These are phyloP conservation scores for Cryphonectria radicalis DNA, from an alignment of 2,329 filamentous ascomycete genomes.

Conservation along the genomic window DNA sequence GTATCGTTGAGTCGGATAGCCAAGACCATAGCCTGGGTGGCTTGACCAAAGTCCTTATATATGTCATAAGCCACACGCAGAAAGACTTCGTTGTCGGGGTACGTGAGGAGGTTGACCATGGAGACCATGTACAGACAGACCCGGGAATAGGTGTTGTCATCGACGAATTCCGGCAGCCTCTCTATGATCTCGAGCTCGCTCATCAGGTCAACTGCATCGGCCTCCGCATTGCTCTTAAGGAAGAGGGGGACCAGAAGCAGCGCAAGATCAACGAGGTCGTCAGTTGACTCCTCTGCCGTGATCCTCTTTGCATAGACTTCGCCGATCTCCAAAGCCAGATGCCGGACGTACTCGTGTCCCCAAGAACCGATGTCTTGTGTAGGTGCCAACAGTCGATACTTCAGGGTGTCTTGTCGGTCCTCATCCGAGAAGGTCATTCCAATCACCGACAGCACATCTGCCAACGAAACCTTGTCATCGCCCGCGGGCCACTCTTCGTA, in stretches of 20 bases:
- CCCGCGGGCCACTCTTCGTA: slow-evolving; percentile 89
- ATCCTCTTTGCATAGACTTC: slow-evolving; percentile 90
- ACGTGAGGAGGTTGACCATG: slow-evolving; percentile 97
- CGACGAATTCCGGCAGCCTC: slow-evolving; percentile 83
- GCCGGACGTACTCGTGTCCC: slow-evolving; percentile 98
- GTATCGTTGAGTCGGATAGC: slow-evolving; percentile 92
- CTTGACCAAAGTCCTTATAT: slow-evolving; percentile 90
- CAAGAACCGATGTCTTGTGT: slow-evolving; percentile 93
- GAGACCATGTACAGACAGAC: slow-evolving; percentile 98
- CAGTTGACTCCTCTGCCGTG: slow-evolving; percentile 79
- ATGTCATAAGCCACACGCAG: slow-evolving; percentile 90
- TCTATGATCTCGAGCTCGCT: slow-evolving; percentile 98
- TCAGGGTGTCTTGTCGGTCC: slow-evolving; percentile 92
- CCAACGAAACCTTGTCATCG: slow-evolving; percentile 85
- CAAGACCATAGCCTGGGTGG: slow-evolving; percentile 89
- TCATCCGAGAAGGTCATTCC: slow-evolving; percentile 99
- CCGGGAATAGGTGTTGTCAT: slow-evolving; percentile 89
- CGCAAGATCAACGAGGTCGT: slow-evolving; percentile 85
- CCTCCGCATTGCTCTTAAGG: slow-evolving; percentile 95
- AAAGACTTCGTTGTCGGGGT: slow-evolving; percentile 96
- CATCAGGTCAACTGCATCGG: slow-evolving; percentile 94
- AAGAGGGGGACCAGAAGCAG: slow-evolving; percentile 89
- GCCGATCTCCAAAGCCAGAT: slow-evolving; percentile 93
- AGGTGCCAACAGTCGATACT: slow-evolving; percentile 88
- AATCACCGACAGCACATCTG: slow-evolving; percentile 94